phyloP scores from a whole-genome alignment of 148 eudicot genomes.

The Fagopyrum esculentum region DNA sequence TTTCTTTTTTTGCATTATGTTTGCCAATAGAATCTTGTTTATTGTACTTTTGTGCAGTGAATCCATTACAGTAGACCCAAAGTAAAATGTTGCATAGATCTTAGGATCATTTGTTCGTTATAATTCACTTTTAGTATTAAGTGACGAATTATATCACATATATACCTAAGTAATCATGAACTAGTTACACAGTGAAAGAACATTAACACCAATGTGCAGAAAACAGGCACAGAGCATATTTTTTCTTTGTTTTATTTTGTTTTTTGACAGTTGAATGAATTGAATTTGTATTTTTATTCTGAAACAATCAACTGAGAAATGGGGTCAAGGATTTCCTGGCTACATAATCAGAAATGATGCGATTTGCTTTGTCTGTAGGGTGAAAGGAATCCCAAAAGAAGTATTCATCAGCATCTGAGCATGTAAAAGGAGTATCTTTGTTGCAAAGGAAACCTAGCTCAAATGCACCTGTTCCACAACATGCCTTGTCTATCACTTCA shows the following conservation, averaged over 20 bases:
- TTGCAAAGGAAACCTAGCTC: conserved; percentile 32
- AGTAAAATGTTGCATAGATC: no score
- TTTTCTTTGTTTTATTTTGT: background rate
- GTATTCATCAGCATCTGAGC: conserved; percentile 40
- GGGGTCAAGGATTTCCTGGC: background rate
- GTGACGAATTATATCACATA: no score
- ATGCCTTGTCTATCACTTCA: conserved; percentile 38
- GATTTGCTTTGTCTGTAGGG: conserved; percentile 32
- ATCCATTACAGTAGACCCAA: no score
- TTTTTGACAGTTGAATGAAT: background rate
- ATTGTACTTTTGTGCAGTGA: no score
- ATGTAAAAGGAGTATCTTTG: conserved; percentile 17
- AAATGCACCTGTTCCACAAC: conserved; percentile 47
- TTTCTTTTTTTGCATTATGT: no score
- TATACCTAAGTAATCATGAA: no score
- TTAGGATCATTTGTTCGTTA: no score
- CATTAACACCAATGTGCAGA: background rate
- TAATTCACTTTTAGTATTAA: no score
- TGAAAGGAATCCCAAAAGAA: conserved; percentile 52
- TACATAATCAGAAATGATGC: conserved; percentile 6
- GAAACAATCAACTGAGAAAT: conserved; percentile 6
- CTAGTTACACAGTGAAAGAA: no score
- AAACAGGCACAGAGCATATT: background rate
- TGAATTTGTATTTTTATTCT: background rate
- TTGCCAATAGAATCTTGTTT: no score